Conservation (phyloP, 2,329 filamentous ascomycete genomes). For the Phoma sp. region DNA sequence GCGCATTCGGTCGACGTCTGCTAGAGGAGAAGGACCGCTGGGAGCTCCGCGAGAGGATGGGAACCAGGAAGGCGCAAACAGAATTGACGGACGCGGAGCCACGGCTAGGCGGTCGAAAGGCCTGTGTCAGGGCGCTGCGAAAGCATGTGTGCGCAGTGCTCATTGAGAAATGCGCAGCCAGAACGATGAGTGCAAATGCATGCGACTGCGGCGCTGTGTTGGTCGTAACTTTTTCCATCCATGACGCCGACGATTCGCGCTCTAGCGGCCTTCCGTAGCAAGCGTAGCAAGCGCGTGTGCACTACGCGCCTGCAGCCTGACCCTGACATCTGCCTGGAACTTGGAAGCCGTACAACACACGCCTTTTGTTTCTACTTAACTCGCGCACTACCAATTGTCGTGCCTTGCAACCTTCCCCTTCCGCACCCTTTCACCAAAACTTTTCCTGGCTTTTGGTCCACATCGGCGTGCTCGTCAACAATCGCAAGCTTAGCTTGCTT, state of each 20-base stretch:
- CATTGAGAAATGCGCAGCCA: constrained; percentile 39
- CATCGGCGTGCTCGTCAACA: neutral
- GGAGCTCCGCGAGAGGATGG: constrained; percentile 32
- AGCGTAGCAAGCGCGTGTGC: constrained; percentile 15
- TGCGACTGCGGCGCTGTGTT: constrained; percentile 20
- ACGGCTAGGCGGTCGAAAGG: constrained; percentile 39
- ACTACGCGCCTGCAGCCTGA: constrained; percentile 16
- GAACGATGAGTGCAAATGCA: constrained; percentile 24
- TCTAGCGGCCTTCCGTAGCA: constrained; percentile 13
- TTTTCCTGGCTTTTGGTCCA: neutral
- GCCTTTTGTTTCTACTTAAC: constrained; percentile 2
- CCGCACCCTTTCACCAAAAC: neutral
- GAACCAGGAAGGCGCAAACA: constrained; percentile 44
- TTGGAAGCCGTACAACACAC: neutral
- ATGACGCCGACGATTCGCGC: constrained; percentile 28
- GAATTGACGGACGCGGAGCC: constrained; percentile 29
- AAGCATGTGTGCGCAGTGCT: constrained; percentile 46
- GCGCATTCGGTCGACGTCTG: constrained; percentile 22
- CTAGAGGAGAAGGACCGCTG: constrained; percentile 35
- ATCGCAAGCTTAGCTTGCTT: neutral
- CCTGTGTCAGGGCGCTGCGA: constrained; percentile 44
- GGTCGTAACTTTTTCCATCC: constrained; percentile 36
- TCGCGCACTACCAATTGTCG: neutral
- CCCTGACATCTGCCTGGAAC: constrained; percentile 13
- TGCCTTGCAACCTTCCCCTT: too few relatives aligned